phyloP scores from a whole-genome alignment of 495 filamentous ascomycete species.

The Neurospora discreta region DNA sequence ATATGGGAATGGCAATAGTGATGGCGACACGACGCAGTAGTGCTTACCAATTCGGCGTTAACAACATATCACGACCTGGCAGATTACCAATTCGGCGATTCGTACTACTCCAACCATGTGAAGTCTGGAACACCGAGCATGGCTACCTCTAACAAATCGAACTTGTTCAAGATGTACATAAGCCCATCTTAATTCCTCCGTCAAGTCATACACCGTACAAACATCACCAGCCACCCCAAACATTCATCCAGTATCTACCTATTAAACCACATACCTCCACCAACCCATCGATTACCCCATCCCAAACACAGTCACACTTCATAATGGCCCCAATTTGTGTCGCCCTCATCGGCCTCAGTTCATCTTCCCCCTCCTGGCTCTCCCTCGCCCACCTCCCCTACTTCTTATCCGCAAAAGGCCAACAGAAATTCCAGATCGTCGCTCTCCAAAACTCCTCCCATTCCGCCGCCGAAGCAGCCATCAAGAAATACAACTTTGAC shows the following conservation, averaged over 20 bases:
- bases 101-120: not conserved
- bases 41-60: not conserved
- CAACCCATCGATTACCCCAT: not conserved
- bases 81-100: not conserved
- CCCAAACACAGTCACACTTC: no score
- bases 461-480: slow-evolving; percentile 37
- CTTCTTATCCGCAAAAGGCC: slow-evolving; percentile 31
- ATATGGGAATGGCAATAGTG: not conserved
- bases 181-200: not conserved
- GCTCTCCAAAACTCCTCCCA: slow-evolving; percentile 49
- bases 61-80: not conserved
- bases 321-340: slow-evolving; percentile 36
- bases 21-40: not conserved
- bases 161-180: not conserved
- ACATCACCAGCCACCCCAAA: not conserved
- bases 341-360: slow-evolving; percentile 48
- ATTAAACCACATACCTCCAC: no score
- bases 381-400: slow-evolving; percentile 45
- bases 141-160: no score
- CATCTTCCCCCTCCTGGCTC: slow-evolving; percentile 40
- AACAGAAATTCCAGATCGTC: slow-evolving; percentile 39
- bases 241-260: no score
- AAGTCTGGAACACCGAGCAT: not conserved
- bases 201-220: not conserved
- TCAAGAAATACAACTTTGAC: slow-evolving; percentile 31